Evolutionary conservation across 495 filamentous ascomycete genomes (phyloP), one percentile per base, ranked within the genome.

Genomic region (Aspergillus egyptiacus): DNA sequence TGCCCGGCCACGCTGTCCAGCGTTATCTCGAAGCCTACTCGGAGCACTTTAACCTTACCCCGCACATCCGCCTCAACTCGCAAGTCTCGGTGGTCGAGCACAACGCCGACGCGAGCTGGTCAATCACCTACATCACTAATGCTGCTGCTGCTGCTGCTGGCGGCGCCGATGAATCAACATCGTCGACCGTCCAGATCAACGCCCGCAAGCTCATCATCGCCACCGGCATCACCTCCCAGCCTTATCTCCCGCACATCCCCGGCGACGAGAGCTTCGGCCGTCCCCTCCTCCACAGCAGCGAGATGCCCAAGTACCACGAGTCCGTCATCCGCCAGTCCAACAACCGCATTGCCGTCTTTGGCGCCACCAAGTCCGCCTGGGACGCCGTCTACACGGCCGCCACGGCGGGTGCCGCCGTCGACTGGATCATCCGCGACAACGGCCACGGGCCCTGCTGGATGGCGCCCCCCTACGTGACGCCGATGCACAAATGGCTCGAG

Each of bases 371-470:
- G 61, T 86, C 83, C 3, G 85, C 78, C 1, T 89, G 79, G 73
- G 89, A 94, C 70, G 79, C 80, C 2, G 87, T 80, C 0, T 89
- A 89, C 55, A 71, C 75, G 2, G 85, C 81, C 56, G 84, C 80
- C 1, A 72, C 75, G 0, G 68, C 74, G 1, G 87, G 85, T 2
- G 70, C 84, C 39, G 66, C 79, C 24, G 84, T 95, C 2, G 74
- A 88, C 52, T 88, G 82, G 87, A 69, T 95, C 22, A 89, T 95
- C 50, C 77, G 90, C 48, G 78, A 81, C 28, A 84, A 76, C 6
- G 89, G 89, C 2, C 81, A 86, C 60, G 89, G 87, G 0, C 83
- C 85, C 0, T 57, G 57, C 8, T 91, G 83, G 78, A 87, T 91
- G 77, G 68, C 78, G 2, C 82, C 82, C 2, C 65, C 83, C 6